Evolutionary conservation across 257 asterid genomes (phyloP), one percentile per base, ranked within the genome.

Genomic region (Solanum chmielewskii): DNA sequence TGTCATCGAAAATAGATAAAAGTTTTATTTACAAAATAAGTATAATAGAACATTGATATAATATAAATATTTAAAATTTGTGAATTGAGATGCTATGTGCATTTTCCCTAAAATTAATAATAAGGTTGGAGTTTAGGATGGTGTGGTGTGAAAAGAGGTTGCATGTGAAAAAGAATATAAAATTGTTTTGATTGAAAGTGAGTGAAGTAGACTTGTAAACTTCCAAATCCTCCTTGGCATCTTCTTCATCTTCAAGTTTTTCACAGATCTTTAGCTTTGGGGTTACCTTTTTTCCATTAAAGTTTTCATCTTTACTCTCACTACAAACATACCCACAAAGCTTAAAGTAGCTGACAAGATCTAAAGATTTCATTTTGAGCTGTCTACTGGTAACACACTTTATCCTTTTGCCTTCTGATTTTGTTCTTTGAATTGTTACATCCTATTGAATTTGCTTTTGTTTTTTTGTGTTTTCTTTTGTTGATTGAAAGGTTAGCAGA

Each of bases 271-370:
- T n/a, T 23, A 76, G 83, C 27, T 71, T 74, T 77, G 31, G 7
- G 18, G 15, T 52, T 31, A 7, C 59, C 47, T 62, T 80, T 80
- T 78, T 66, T n/a, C 41, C 85, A 47, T 80, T 80, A 29, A 80
- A 29, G 85, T 80, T 80, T 80, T 45, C 81, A 52, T 27, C 88
- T 83, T 89, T 44, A 73, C 86, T 87, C 81, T 84, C 82, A 60
- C 60, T 74, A 23, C 89, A 87, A 68, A 87, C 86, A 84, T 47
- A 47, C 85, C 85, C 25, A 78, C 66, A 45, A 59, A 78, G 41
- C 27, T 25, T 44, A 45, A 45, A 27, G 37, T 15, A 84, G 77
- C 84, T 20, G 86, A 86, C 85, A 90, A 85, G 88, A 86, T 49
- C 83, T 14, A 15, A 35, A 47, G 41, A 45, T 78, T 27, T 45